phyloP scores from a whole-genome alignment of 2,329 filamentous ascomycete species.

The Penicillium sp. region DNA sequence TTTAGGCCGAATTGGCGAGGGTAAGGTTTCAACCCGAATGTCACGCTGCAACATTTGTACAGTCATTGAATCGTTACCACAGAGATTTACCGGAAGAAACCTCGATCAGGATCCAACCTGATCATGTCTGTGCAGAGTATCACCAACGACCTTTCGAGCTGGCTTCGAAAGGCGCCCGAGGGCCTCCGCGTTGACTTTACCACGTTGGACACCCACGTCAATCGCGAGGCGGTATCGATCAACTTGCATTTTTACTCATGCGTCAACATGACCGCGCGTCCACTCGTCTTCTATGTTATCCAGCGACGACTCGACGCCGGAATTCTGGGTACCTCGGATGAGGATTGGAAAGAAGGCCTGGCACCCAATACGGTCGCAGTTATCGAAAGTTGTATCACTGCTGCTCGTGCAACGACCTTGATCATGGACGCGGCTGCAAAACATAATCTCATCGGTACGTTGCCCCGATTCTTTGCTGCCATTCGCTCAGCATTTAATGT shows the following conservation, averaged over 20 bases:
- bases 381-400: conserved; percentile 52
- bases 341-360: conserved; percentile 48
- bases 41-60: background rate
- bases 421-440: conserved; percentile 50
- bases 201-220: conserved; percentile 40
- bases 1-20: conserved; percentile 47
- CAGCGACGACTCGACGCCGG: conserved; percentile 45
- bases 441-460: conserved; percentile 49
- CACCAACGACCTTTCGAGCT: conserved; percentile 47
- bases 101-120: conserved; percentile 46
- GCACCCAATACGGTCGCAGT: conserved; percentile 48
- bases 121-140: conserved; percentile 51
- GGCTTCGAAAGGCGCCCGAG: conserved; percentile 49
- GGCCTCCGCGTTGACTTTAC: conserved; percentile 49
- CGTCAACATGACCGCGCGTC: conserved; percentile 55
- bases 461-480: background rate
- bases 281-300: conserved; percentile 52
- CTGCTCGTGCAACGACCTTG: conserved; percentile 48
- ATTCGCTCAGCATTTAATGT: background rate
- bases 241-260: conserved; percentile 56
- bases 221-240: conserved; percentile 50
- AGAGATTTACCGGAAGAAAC: conserved; percentile 49
- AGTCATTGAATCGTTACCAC: conserved; percentile 2
- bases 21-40: conserved; percentile 12
- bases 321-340: conserved; percentile 30